Evolutionary conservation across 1,284 basidiomycete genomes (phyloP).

Genomic region (Sporisorium scitamineum): DNA sequence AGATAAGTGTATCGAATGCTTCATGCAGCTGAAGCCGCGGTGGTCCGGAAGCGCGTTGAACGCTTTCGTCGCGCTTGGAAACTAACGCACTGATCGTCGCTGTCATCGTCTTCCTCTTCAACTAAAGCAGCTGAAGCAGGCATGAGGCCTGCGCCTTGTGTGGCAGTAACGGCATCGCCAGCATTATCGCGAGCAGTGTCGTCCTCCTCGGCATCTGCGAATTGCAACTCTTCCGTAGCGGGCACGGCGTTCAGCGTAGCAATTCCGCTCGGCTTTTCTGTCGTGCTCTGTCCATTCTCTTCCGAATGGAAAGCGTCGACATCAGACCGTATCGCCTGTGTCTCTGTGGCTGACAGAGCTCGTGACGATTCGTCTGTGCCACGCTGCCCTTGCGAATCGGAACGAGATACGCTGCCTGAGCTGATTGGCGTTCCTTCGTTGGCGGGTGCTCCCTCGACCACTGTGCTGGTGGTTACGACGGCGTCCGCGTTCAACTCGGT

Average conservation of each 20-base stretch:
- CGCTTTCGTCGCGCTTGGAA: constrained; percentile 45
- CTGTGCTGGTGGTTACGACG: neutral
- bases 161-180: constrained; percentile 4
- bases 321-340: constrained; percentile 25
- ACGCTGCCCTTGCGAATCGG: constrained; percentile 32
- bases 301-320: neutral
- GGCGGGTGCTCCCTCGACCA: neutral
- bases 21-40: constrained; percentile 19
- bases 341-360: constrained; percentile 25
- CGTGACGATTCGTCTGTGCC: constrained; percentile 27
- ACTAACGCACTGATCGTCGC: constrained; percentile 44
- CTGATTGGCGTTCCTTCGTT: constrained; percentile 22
- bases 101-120: constrained; percentile 39
- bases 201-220: constrained; percentile 49
- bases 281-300: neutral
- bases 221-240: constrained; percentile 47
- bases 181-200: neutral
- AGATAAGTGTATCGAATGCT: neutral
- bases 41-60: constrained; percentile 39
- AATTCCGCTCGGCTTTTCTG: neutral
- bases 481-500: constrained; percentile 12
- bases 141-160: neutral
- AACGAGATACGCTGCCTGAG: constrained; percentile 32
- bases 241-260: neutral
- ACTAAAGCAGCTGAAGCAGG: neutral